phyloP scores from a whole-genome alignment of 2,329 filamentous ascomycete species.

The Aspergillus chevalieri region DNA sequence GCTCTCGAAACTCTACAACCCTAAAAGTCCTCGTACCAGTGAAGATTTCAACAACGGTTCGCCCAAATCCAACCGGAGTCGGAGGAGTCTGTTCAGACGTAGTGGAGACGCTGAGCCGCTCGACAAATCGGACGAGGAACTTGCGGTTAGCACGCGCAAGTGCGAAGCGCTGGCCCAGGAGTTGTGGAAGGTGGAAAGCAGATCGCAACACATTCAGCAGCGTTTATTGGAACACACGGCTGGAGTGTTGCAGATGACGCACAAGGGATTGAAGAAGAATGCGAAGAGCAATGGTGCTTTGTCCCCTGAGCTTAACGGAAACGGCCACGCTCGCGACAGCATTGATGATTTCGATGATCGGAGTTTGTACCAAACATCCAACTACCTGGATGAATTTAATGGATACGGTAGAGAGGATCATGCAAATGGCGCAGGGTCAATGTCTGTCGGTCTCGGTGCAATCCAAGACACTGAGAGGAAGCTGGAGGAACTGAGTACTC shows the following conservation, averaged over 20 bases:
- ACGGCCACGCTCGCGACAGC: slow-evolving; percentile 46
- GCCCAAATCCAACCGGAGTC: slow-evolving; percentile 48
- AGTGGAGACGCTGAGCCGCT: slow-evolving; percentile 31
- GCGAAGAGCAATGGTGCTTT: slow-evolving; percentile 53
- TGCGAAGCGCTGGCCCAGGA: slow-evolving; percentile 81
- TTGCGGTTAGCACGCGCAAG: slow-evolving; percentile 66
- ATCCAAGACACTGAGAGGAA: slow-evolving; percentile 59
- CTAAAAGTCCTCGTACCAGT: slow-evolving; percentile 51
- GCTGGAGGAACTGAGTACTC: slow-evolving; percentile 62
- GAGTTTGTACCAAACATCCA: slow-evolving; percentile 64
- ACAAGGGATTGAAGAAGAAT: slow-evolving; percentile 64
- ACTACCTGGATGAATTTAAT: slow-evolving; percentile 52
- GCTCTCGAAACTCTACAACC: slow-evolving; percentile 71
- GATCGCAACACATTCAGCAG: slow-evolving; percentile 66
- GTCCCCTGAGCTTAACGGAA: slow-evolving; percentile 70
- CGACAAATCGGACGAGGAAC: slow-evolving; percentile 64
- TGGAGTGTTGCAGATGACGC: slow-evolving; percentile 83
- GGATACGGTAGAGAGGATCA: slow-evolving; percentile 17
- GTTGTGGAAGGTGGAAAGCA: slow-evolving; percentile 71
- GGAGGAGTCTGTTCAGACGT: slow-evolving; percentile 46
- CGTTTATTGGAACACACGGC: slow-evolving; percentile 84
- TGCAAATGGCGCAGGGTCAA: slow-evolving; percentile 9
- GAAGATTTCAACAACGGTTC: slow-evolving; percentile 31
- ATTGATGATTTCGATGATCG: slow-evolving; percentile 69
- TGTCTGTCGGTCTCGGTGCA: slow-evolving; percentile 34